Evolutionary conservation across 495 filamentous ascomycete genomes (phyloP).

Genomic region (Talaromyces proteolyticus): DNA sequence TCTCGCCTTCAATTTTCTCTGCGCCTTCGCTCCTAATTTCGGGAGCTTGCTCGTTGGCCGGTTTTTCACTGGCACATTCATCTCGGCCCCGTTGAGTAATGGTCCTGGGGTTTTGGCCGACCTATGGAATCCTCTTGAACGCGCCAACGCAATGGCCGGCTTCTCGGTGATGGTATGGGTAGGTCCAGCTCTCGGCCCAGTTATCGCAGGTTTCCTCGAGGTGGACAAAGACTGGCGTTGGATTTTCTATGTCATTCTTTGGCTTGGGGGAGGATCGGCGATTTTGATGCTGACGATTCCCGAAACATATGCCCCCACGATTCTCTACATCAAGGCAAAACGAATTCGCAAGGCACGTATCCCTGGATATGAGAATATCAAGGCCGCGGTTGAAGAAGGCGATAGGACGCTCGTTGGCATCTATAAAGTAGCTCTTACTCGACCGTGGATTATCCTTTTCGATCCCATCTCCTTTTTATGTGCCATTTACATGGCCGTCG

Average conservation of each 20-base stretch:
- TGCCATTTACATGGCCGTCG: slow-evolving; percentile 45
- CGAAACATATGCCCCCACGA: slow-evolving; percentile 24
- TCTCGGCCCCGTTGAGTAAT: slow-evolving; percentile 42
- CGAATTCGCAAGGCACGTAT: slow-evolving; percentile 29
- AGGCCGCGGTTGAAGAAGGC: slow-evolving; percentile 33
- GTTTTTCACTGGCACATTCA: slow-evolving; percentile 46
- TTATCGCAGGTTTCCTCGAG: slow-evolving; percentile 40
- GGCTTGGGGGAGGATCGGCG: slow-evolving; percentile 28
- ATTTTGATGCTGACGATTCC: slow-evolving; percentile 41
- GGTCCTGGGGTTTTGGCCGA: slow-evolving; percentile 46
- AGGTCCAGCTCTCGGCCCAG: slow-evolving; percentile 24
- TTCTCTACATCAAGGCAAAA: slow-evolving; percentile 22
- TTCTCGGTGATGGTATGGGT: slow-evolving; percentile 40
- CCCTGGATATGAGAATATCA: slow-evolving; percentile 38
- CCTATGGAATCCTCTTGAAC: slow-evolving; percentile 44
- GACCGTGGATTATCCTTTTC: slow-evolving; percentile 38
- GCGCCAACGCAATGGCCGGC: slow-evolving; percentile 42
- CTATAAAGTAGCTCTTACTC: slow-evolving; percentile 43
- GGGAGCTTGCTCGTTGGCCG: slow-evolving; percentile 41
- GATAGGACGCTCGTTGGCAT: slow-evolving; percentile 34
- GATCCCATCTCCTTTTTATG: slow-evolving; percentile 41
- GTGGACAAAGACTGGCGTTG: slow-evolving; percentile 40
- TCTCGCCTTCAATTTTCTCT: slow-evolving; percentile 43
- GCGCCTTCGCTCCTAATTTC: slow-evolving; percentile 47
- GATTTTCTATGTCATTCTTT: slow-evolving; percentile 42